These are phyloP conservation scores for Pisolithus thermaeus DNA, from an alignment of 1,284 basidiomycete species.

Conservation along the genomic window DNA sequence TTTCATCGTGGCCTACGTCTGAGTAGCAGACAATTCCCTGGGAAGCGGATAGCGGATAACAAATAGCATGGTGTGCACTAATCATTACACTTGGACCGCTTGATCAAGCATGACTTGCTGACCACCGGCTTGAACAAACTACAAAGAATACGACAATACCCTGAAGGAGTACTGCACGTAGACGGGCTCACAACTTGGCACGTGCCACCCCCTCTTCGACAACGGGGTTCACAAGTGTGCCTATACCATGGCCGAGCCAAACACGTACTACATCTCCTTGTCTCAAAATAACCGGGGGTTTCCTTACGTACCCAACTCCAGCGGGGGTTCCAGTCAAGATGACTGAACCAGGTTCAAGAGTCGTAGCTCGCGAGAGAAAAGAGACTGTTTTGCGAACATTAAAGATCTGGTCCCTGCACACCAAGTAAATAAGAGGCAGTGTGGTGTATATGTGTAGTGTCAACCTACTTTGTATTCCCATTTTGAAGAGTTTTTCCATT, in stretches of 20 bases:
- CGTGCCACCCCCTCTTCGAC: constrained; percentile 49
- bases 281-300: constrained; percentile 66
- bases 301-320: constrained; percentile 73
- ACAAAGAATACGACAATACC: too few relatives aligned
- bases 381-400: constrained; percentile 66
- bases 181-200: constrained; percentile 36
- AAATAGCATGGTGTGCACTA: too few relatives aligned
- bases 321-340: constrained; percentile 78
- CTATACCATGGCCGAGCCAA: constrained; percentile 56
- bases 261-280: constrained; percentile 71
- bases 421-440: not conserved
- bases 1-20: too few relatives aligned
- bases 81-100: too few relatives aligned
- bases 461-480: constrained; percentile 61
- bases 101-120: too few relatives aligned
- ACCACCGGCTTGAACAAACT: too few relatives aligned
- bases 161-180: not conserved
- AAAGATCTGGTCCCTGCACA: constrained; percentile 67
- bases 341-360: constrained; percentile 75
- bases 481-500: constrained; percentile 71
- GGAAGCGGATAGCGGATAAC: too few relatives aligned
- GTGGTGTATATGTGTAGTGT: not conserved
- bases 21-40: too few relatives aligned
- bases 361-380: constrained; percentile 82
- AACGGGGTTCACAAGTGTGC: constrained; percentile 70